Evolutionary conservation across 225 moss, liverwort and hornwort genomes (phyloP), one percentile per base, ranked within the genome.

Genomic region (Asterella californica): DNA sequence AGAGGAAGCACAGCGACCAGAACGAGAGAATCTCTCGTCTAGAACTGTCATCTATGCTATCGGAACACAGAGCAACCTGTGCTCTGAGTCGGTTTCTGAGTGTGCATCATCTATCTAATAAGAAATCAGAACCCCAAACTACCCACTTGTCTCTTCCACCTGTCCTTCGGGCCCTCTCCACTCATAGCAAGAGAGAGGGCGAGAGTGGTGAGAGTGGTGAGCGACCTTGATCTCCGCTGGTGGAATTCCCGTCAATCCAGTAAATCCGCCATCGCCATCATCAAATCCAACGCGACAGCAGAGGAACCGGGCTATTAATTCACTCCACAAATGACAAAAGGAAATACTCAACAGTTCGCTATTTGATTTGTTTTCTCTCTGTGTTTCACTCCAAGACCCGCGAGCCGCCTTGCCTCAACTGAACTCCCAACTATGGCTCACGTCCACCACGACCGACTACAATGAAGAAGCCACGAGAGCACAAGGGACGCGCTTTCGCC

Each of bases 401-500:
- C 52, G 14, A 6, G 52, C 7, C 52, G 12, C 52, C 52, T 52
- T 52, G 52, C 52, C 52, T 17, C 52, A 25, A n/a, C 6, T 6
- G 19, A 9, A 5, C 11, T 61, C 61, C 22, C n/a, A n/a, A 15
- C 57, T 57, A 10, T 25, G 9, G 61, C 61, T 67, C 67, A 67
- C 67, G 67, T 67, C 67, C 67, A 27, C n/a, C 67, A 67, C 29
- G 30, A 65, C 29, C 65, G 32, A 65, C 30, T 32, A 17, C 32
- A 65, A 65, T 65, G 65, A 65, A 36, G 33, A 34, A 67, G 61
- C 61, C 61, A 25, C 7, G 67, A 34, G 67, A 67, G 30, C 67
- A 67, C 67, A 67, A 36, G 34, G 67, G 67, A 67, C 67, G 67
- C 67, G 67, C 34, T 67, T 67, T 67, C 30, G 67, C 67, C 67